phyloP scores from a whole-genome alignment of 805 yeast genomes.

The Yarrowia alimentaria region DNA sequence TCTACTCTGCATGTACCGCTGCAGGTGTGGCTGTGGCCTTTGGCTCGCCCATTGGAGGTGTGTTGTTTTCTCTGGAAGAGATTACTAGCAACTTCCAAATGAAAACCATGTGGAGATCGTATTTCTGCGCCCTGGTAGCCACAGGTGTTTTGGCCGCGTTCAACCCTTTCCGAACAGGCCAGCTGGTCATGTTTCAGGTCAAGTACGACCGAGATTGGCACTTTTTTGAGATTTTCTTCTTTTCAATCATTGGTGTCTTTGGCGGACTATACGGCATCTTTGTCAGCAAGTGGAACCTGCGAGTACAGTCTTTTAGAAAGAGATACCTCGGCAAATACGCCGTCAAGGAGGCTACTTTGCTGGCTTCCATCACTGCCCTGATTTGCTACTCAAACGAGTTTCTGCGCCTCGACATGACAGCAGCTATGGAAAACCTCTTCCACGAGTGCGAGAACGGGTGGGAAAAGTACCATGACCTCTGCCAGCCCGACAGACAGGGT shows the following conservation, averaged over 20 bases:
- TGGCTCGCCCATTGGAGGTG: constrained; percentile 98
- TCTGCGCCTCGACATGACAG: constrained; percentile 87
- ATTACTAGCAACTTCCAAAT: constrained; percentile 72
- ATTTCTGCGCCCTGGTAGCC: constrained; percentile 86
- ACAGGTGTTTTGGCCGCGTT: constrained; percentile 74
- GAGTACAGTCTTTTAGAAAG: constrained; percentile 75
- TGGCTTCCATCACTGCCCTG: constrained; percentile 68
- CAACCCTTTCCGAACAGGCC: constrained; percentile 94
- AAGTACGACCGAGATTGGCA: constrained; percentile 84
- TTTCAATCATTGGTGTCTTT: constrained; percentile 74
- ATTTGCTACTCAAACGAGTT: constrained; percentile 83
- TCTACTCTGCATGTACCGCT: constrained; percentile 86
- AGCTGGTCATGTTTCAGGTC: constrained; percentile 90
- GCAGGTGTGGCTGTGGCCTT: constrained; percentile 99
- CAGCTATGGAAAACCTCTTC: constrained; percentile 85
- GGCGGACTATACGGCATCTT: constrained; percentile 89
- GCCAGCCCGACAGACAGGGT: constrained; percentile 35
- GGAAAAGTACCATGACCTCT: constrained; percentile 42
- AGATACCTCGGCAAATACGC: constrained; percentile 58
- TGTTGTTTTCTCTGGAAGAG: constrained; percentile 87
- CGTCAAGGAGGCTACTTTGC: constrained; percentile 64
- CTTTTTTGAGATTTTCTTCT: constrained; percentile 73
- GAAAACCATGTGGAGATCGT: constrained; percentile 84
- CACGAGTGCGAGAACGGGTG: constrained; percentile 67
- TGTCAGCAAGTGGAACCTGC: constrained; percentile 70